Conservation (phyloP, 176 grass and related monocot genomes). For the Cocos nucifera region DNA sequence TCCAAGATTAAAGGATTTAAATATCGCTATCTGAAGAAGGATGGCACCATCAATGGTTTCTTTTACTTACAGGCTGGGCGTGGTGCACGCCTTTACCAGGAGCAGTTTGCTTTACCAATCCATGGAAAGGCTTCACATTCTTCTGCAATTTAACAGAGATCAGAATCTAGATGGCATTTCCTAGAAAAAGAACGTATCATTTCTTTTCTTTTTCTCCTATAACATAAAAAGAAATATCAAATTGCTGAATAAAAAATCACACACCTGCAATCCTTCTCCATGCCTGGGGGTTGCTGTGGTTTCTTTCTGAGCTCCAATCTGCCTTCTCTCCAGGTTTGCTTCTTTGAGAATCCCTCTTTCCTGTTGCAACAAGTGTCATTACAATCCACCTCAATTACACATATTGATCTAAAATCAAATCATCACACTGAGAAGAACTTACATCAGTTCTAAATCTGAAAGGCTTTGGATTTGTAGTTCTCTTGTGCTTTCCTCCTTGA, state of each 20-base stretch:
- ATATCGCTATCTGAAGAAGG: too few species aligned
- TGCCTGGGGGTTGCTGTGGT: neutral
- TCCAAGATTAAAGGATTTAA: neutral
- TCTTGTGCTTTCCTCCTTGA: constrained; percentile 48
- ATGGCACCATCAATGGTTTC: too few species aligned
- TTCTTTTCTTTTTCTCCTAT: too few species aligned
- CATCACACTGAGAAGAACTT: constrained; percentile 17
- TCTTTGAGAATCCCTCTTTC: constrained; percentile 83
- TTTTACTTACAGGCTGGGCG: too few species aligned
- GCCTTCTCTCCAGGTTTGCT: constrained; percentile 54
- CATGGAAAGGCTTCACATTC: neutral
- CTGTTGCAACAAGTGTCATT: constrained; percentile 3
- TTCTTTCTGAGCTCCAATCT: constrained; percentile 27
- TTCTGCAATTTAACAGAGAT: neutral
- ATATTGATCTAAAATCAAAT: neutral
- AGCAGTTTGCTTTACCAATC: neutral
- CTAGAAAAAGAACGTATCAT: too few species aligned
- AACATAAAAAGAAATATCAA: too few species aligned
- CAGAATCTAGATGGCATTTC: neutral
- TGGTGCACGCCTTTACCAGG: too few species aligned
- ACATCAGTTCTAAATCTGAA: constrained; percentile 88
- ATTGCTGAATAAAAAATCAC: constrained; percentile 6
- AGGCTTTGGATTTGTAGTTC: constrained; percentile 76
- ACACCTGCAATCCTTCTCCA: constrained; percentile 8
- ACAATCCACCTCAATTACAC: neutral